Percentiles rank a stretch among this genome's conserved stretches.
These are phyloP conservation scores for Pyricularia grisea DNA, from an alignment of 2,329 filamentous ascomycete genomes.

Conservation along the genomic window DNA sequence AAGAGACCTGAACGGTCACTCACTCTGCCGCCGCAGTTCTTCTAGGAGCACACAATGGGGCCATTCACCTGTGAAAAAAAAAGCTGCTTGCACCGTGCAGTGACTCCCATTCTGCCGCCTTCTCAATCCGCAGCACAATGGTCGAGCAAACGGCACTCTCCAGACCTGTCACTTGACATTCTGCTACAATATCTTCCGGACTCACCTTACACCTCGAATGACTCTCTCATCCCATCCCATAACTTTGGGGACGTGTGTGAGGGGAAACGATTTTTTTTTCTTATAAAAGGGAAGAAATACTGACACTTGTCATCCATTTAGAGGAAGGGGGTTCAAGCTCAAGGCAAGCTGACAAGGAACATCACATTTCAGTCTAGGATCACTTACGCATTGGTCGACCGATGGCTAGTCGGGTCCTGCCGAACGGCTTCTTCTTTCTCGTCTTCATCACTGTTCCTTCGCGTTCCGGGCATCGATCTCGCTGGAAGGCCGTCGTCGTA, in stretches of 20 bases:
- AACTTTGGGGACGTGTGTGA: background rate
- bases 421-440: constrained; percentile 71
- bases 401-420: constrained; percentile 60
- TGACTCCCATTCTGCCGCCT: background rate
- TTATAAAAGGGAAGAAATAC: background rate
- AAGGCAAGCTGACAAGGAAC: background rate
- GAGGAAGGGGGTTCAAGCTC: background rate
- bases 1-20: background rate
- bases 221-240: background rate
- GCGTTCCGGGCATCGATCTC: constrained; percentile 75
- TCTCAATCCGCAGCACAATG: background rate
- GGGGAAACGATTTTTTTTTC: no score
- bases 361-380: constrained; percentile 1
- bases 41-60: background rate
- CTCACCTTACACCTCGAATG: background rate
- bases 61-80: background rate
- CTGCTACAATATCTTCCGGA: background rate
- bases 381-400: constrained; percentile 72
- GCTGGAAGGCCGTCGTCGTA: constrained; percentile 63
- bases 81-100: background rate
- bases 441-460: constrained; percentile 85
- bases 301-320: background rate
- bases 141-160: background rate
- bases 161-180: background rate
- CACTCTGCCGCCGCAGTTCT: background rate